phyloP scores from a whole-genome alignment of 192 early-diverging fungal genomes.

The Chytriomyces confervae region DNA sequence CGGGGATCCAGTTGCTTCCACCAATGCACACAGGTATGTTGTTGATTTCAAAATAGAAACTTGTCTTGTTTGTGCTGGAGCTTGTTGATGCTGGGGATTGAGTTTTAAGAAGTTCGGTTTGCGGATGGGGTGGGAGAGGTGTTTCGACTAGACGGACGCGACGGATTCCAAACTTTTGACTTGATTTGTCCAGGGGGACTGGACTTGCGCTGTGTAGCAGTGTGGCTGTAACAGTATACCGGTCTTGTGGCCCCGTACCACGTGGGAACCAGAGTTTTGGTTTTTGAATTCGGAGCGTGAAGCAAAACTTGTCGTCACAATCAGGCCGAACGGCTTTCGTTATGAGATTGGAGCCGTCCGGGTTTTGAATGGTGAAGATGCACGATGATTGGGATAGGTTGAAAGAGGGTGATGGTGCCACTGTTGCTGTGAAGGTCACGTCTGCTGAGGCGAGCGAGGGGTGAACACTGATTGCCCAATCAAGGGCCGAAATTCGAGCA shows the following conservation, averaged over 20 bases:
- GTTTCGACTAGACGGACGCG: constrained; percentile 11
- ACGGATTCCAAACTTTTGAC: constrained; percentile 23
- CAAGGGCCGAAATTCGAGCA: constrained; percentile 15
- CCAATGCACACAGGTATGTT: constrained; percentile 47
- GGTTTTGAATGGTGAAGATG: constrained; percentile 14
- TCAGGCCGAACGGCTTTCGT: not conserved
- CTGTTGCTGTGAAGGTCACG: not conserved
- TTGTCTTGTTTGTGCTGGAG: constrained; percentile 36
- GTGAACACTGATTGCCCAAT: constrained; percentile 9
- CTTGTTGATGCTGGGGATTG: constrained; percentile 33
- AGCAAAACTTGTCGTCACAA: not conserved
- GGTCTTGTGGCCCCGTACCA: constrained; percentile 33
- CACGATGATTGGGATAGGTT: not conserved
- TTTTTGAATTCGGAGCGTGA: constrained; percentile 22
- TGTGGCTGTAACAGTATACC: constrained; percentile 31
- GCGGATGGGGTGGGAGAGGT: not conserved
- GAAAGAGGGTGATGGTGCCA: constrained; percentile 13
- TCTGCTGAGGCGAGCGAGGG: not conserved
- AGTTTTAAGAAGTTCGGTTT: not conserved
- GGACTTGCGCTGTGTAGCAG: constrained; percentile 25
- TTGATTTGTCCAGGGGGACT: not conserved
- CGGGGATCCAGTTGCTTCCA: constrained; percentile 69
- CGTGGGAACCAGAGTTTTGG: constrained; percentile 49
- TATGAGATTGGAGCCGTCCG: constrained; percentile 13
- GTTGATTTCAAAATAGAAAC: constrained; percentile 62